phyloP scores from a whole-genome alignment of 176 grass and related monocot species.

The Carex pumila region DNA sequence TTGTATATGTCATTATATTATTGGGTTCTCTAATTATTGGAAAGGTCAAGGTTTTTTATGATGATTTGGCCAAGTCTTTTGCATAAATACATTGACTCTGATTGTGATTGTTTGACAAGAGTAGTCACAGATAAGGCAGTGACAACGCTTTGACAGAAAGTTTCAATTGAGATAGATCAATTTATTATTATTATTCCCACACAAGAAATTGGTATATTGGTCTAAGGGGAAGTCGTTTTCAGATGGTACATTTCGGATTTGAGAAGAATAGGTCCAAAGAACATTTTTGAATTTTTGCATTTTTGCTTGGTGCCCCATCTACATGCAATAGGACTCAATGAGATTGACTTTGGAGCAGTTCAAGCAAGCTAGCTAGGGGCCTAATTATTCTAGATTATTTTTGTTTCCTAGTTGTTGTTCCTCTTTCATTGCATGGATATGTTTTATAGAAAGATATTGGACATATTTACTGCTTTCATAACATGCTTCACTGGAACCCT shows the following conservation, averaged over 20 bases:
- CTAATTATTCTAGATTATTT: not conserved
- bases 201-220: not conserved
- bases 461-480: not conserved
- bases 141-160: not conserved
- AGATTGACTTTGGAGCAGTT: not conserved
- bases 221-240: not conserved
- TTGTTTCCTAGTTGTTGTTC: not conserved
- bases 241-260: not conserved
- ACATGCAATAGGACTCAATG: not conserved
- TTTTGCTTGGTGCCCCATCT: not conserved
- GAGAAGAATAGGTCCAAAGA: not conserved
- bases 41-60: not conserved
- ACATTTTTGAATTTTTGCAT: not conserved
- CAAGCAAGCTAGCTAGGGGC: not conserved
- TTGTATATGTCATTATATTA: not conserved
- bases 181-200: not conserved
- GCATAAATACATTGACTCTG: not conserved
- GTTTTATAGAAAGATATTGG: not conserved
- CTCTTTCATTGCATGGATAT: conserved; percentile 5
- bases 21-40: not conserved
- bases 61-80: not conserved
- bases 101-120: conserved; percentile 2
- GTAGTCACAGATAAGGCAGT: not conserved
- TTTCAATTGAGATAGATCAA: not conserved
- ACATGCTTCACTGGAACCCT: not conserved